Percentiles rank a stretch among this genome's conserved stretches.
Conservation (phyloP, 768 basidiomycete species). For the Tubosaeta sp. region DNA sequence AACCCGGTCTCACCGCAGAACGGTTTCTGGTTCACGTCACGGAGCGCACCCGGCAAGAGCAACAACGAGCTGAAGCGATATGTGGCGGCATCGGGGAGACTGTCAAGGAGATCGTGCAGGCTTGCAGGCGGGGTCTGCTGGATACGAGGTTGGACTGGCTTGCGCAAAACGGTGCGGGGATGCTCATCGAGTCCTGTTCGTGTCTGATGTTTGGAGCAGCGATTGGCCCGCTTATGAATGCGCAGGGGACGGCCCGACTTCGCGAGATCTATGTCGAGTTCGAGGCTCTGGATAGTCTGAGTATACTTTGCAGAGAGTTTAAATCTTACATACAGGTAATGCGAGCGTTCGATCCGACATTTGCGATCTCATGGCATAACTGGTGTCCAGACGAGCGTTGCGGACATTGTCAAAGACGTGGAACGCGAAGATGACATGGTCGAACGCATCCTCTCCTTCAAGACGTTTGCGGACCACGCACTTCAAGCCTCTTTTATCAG, state of each 20-base stretch:
- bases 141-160: slow-evolving; percentile 41
- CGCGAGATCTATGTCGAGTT: slow-evolving; percentile 59
- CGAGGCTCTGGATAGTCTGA: slow-evolving; percentile 49
- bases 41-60: slow-evolving; percentile 52
- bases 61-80: slow-evolving; percentile 46
- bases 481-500: slow-evolving; percentile 50
- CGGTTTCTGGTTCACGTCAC: slow-evolving; percentile 51
- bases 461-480: slow-evolving; percentile 49
- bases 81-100: slow-evolving; percentile 44
- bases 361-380: neutral
- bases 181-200: slow-evolving; percentile 33
- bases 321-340: slow-evolving; percentile 55
- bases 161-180: slow-evolving; percentile 33
- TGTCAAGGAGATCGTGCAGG: slow-evolving; percentile 47
- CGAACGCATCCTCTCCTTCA: slow-evolving; percentile 62
- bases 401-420: slow-evolving; percentile 60
- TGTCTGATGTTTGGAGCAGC: slow-evolving; percentile 34
- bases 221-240: slow-evolving; percentile 48
- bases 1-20: slow-evolving; percentile 35
- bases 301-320: slow-evolving; percentile 57
- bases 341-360: neutral
- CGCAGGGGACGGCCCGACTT: slow-evolving; percentile 41
- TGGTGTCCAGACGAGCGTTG: slow-evolving; percentile 46
- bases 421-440: slow-evolving; percentile 76
- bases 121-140: slow-evolving; percentile 52